phyloP scores from a whole-genome alignment of 805 yeast species.

The Metschnikowia arizonensis region DNA sequence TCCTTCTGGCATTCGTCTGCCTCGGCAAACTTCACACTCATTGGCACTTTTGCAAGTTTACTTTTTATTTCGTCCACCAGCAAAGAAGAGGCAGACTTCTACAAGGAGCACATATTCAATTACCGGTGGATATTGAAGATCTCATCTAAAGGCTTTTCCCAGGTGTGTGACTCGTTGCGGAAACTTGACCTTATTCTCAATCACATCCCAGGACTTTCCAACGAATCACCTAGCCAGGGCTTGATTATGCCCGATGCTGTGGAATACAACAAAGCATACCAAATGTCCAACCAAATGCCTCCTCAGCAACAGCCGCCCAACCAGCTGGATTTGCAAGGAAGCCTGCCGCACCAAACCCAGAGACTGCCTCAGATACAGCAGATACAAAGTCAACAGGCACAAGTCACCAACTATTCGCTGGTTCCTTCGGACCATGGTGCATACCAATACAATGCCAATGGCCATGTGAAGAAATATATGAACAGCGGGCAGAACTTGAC shows the following conservation, averaged over 20 bases:
- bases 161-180: conserved; percentile 68
- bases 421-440: conserved; percentile 3
- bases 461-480: conserved; percentile 3
- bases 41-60: conserved; percentile 85
- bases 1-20: conserved; percentile 90
- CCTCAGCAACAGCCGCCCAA: conserved; percentile 11
- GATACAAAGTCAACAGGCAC: neutral
- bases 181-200: conserved; percentile 67
- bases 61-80: conserved; percentile 61
- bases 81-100: conserved; percentile 60
- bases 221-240: conserved; percentile 36
- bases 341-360: conserved; percentile 1
- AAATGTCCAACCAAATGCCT: conserved; percentile 12
- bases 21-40: conserved; percentile 69
- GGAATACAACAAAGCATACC: conserved; percentile 17
- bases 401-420: conserved; percentile 1
- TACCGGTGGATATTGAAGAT: conserved; percentile 75
- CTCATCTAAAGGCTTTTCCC: conserved; percentile 71
- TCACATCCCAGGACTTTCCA: conserved; percentile 69
- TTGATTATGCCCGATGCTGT: conserved; percentile 33
- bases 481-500: conserved; percentile 1
- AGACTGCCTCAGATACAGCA: conserved; percentile 3
- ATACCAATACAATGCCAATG: conserved; percentile 3
- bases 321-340: neutral
- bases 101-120: conserved; percentile 64